A percentile compares a stretch with the other conserved stretches of the same genome.
phyloP scores from a whole-genome alignment of 2,329 filamentous ascomycete species.

The Esteya vermicola region DNA sequence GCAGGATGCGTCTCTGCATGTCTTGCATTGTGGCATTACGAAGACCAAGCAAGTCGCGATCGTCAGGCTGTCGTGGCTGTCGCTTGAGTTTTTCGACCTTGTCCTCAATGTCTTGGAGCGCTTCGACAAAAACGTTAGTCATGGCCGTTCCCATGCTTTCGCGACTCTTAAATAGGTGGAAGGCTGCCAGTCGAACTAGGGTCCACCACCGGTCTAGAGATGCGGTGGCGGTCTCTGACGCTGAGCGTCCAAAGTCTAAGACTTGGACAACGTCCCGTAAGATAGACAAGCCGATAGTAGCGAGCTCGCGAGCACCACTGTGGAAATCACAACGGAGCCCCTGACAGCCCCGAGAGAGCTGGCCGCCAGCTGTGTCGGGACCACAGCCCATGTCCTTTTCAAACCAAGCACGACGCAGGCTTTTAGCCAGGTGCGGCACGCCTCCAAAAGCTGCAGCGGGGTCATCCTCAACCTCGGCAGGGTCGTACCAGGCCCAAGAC shows the following conservation, averaged over 20 bases:
- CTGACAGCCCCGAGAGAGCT: slow-evolving; percentile 31
- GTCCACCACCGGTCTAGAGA: slow-evolving; percentile 35
- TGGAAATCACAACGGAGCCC: slow-evolving; percentile 39
- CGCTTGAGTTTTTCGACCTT: slow-evolving; percentile 10
- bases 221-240: not conserved
- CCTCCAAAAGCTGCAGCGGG: slow-evolving; percentile 30
- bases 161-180: slow-evolving; percentile 52
- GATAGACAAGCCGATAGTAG: slow-evolving; percentile 33
- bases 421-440: slow-evolving; percentile 44
- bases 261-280: slow-evolving; percentile 30
- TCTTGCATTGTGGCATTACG: slow-evolving; percentile 7
- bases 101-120: slow-evolving; percentile 25
- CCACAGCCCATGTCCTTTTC: slow-evolving; percentile 32
- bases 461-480: slow-evolving; percentile 31
- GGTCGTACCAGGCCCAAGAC: slow-evolving; percentile 41
- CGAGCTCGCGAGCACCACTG: slow-evolving; percentile 45
- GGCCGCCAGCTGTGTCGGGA: slow-evolving; percentile 21
- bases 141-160: slow-evolving; percentile 53
- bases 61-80: slow-evolving; percentile 8
- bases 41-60: slow-evolving; percentile 4
- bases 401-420: slow-evolving; percentile 44
- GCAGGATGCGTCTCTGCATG: slow-evolving; percentile 10
- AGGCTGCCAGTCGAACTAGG: slow-evolving; percentile 38
- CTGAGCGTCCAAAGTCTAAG: slow-evolving; percentile 12
- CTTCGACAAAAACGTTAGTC: slow-evolving; percentile 30